Evolutionary conservation across 257 asterid species (phyloP).

Genomic region (Eucommia ulmoides): DNA sequence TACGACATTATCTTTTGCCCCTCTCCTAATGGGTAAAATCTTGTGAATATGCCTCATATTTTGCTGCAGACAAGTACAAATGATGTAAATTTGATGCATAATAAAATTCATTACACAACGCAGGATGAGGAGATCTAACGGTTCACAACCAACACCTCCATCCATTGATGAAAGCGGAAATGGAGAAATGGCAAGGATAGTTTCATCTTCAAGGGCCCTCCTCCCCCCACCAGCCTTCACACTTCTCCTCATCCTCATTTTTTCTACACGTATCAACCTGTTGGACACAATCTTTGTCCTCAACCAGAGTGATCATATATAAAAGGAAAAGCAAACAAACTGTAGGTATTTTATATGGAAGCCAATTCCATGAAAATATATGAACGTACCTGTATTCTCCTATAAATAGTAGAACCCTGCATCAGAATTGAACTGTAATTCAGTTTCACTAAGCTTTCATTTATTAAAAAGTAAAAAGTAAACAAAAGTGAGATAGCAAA

Average conservation of each 20-base stretch:
- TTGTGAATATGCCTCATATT: neutral
- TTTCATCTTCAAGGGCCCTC: constrained; percentile 22
- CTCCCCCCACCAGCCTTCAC: constrained; percentile 21
- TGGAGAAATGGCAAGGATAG: constrained; percentile 12
- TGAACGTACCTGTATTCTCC: neutral
- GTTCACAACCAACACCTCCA: constrained; percentile 22
- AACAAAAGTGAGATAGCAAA: too few species aligned
- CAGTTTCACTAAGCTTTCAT: too few species aligned
- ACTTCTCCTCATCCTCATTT: constrained; percentile 12
- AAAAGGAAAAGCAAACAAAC: too few species aligned
- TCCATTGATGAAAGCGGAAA: constrained; percentile 20
- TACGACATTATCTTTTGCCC: constrained; percentile 53
- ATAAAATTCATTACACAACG: constrained; percentile 8
- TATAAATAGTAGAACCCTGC: neutral
- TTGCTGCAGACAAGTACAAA: neutral
- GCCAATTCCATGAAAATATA: neutral
- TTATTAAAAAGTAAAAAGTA: too few species aligned
- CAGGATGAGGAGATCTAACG: constrained; percentile 26
- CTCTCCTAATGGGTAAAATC: constrained; percentile 25
- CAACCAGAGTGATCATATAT: neutral
- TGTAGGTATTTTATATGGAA: too few species aligned
- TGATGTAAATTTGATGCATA: neutral
- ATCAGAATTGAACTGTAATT: neutral
- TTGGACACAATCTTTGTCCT: neutral
- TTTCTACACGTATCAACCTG: constrained; percentile 3